Conservation (phyloP, 495 filamentous ascomycete genomes). For the Chaetomium tenue region DNA sequence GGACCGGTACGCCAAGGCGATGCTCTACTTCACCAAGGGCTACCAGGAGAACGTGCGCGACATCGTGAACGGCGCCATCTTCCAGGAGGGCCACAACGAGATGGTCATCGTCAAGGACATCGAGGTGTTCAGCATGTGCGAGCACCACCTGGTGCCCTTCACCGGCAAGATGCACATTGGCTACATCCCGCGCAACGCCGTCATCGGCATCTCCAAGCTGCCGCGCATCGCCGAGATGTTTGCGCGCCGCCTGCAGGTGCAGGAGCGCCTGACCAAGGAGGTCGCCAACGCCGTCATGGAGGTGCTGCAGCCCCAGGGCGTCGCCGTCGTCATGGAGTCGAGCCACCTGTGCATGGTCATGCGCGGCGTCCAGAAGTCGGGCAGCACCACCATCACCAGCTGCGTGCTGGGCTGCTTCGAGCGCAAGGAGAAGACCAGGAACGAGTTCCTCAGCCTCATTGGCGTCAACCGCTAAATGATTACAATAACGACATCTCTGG, state of each 20-base stretch:
- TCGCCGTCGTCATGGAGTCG: conserved; percentile 96
- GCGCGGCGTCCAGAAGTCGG: conserved; percentile 89
- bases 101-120: conserved; percentile 98
- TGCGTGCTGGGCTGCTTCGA: conserved; percentile 95
- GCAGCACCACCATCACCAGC: conserved; percentile 84
- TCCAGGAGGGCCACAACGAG: conserved; percentile 96
- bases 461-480: conserved; percentile 52
- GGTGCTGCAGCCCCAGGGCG: conserved; percentile 87
- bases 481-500: neutral
- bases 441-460: conserved; percentile 84
- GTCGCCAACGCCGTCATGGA: conserved; percentile 92
- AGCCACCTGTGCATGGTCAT: conserved; percentile 99
- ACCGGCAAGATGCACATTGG: conserved; percentile 99
- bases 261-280: conserved; percentile 93
- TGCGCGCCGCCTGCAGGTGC: conserved; percentile 84
- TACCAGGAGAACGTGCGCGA: conserved; percentile 95
- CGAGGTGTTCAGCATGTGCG: conserved; percentile 91
- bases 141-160: conserved; percentile 97
- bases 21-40: conserved; percentile 98
- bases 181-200: conserved; percentile 82
- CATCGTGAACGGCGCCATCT: conserved; percentile 91
- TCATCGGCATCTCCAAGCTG: conserved; percentile 93
- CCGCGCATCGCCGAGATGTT: conserved; percentile 98
- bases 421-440: conserved; percentile 84
- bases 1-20: conserved; percentile 88